phyloP scores from a whole-genome alignment of 805 yeast species.

The Schizosaccharomyces osmophilus region DNA sequence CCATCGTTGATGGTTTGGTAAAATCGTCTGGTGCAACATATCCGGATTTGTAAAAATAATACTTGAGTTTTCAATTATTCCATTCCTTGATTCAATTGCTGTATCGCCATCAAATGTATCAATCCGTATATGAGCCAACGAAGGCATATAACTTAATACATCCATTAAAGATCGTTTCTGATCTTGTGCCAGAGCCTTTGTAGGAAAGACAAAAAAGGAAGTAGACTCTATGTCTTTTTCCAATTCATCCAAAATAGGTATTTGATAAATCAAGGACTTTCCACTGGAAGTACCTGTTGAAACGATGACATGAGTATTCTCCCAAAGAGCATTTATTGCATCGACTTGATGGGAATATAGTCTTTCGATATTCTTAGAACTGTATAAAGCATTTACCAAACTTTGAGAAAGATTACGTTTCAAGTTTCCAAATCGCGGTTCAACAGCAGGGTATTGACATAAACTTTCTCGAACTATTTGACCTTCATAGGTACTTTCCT shows the following conservation, averaged over 20 bases:
- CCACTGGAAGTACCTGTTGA: constrained; percentile 96
- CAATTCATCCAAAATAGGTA: constrained; percentile 43
- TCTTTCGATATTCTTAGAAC: neutral
- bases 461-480: neutral
- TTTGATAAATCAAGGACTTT: constrained; percentile 73
- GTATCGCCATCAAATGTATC: constrained; percentile 94
- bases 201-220: constrained; percentile 77
- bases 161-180: constrained; percentile 60
- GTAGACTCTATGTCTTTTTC: constrained; percentile 25
- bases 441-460: neutral
- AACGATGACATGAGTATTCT: constrained; percentile 47
- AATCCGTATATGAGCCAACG: constrained; percentile 13
- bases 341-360: constrained; percentile 63
- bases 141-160: constrained; percentile 27
- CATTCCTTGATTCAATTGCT: constrained; percentile 26
- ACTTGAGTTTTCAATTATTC: constrained; percentile 37
- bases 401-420: neutral
- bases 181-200: constrained; percentile 93
- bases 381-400: neutral
- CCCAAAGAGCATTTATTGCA: constrained; percentile 33
- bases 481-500: constrained; percentile 21
- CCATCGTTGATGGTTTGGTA: constrained; percentile 65
- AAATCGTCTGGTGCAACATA: constrained; percentile 59
- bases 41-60: constrained; percentile 91
- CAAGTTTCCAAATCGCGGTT: neutral